Base-by-base conservation (phyloP, 805 yeast genomes). In the Starmerella geochares region DNA sequence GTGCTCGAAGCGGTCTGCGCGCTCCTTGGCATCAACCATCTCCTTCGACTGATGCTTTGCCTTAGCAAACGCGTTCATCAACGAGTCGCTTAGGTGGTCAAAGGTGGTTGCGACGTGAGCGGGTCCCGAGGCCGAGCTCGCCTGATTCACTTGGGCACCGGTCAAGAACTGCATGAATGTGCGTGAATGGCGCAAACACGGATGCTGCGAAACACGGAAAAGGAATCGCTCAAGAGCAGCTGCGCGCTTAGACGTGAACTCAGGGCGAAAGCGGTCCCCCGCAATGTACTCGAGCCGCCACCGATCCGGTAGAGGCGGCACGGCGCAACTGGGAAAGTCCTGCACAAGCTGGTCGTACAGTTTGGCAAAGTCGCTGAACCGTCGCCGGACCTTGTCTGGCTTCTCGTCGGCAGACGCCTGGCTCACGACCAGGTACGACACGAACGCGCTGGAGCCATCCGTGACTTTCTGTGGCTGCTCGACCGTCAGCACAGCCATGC, bases 261-360 rank as follows among this genome's bases (percentile, higher is more conserved):
- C 87, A 13, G 77, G 72, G 24, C 90, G 79, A 63, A 90, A 90
- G 33, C 97, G 73, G 60, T 90, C 96, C 10, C 98, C 97, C 33
- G 94, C 87, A 47, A 90, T 74, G 66, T 92, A 90, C 64, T 90
- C 95, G 58, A 90, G 71, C 53, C 94, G 77, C 68, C 84, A 85
- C 65, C 87, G 88, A 54, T 90, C 94, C 0, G 98, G 98, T 48
- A 90, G 71, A 13, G 97, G 96, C 0, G 98, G 98, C 0, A 90
- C 78, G 13, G 92, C 77, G 52, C 85, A 73, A 3, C 92, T 83
- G 0, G 96, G 95, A 62, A 72, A 83, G 62, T 88, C 96, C 57
- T 78, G 81, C 46, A 73, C 64, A 48, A 90, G 69, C 50, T 86
- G 80, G 53, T 81, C 83, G 65, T 81, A 84, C 20, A 90, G 72